These are phyloP conservation scores for Prosopis cineraria DNA, from an alignment of 306 rosid species.

Conservation along the genomic window DNA sequence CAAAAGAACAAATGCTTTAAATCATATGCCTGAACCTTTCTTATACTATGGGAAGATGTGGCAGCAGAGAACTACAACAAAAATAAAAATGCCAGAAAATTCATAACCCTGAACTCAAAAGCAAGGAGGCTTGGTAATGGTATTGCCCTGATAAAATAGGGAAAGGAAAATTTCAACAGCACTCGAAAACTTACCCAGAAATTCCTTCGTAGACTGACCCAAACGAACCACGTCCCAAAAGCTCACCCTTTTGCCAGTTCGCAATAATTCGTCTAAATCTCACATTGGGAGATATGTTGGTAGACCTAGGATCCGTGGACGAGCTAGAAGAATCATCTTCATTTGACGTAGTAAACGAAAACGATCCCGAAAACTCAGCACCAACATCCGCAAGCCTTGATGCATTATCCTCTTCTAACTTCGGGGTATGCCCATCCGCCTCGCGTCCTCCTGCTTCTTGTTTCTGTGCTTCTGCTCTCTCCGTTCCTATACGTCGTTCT, in stretches of 20 bases:
- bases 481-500: conserved; percentile 14
- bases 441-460: conserved; percentile 19
- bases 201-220: conserved; percentile 93
- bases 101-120: background rate
- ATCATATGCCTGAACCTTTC: background rate
- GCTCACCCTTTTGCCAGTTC: conserved; percentile 70
- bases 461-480: conserved; percentile 13
- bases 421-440: conserved; percentile 2
- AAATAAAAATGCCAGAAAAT: background rate
- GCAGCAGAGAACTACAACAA: background rate
- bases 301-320: conserved; percentile 61
- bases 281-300: conserved; percentile 69
- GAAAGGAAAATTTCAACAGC: background rate
- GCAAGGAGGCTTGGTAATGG: background rate
- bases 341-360: conserved; percentile 74
- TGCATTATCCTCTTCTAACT: conserved; percentile 33
- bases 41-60: background rate
- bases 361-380: conserved; percentile 42
- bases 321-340: conserved; percentile 84
- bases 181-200: conserved; percentile 60
- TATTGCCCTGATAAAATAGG: conserved; percentile 13
- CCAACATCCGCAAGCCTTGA: conserved; percentile 36
- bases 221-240: conserved; percentile 91
- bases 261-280: conserved; percentile 55
- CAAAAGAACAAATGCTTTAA: background rate